phyloP scores from a whole-genome alignment of 306 rosid species.

The Dicorynia guianensis region DNA sequence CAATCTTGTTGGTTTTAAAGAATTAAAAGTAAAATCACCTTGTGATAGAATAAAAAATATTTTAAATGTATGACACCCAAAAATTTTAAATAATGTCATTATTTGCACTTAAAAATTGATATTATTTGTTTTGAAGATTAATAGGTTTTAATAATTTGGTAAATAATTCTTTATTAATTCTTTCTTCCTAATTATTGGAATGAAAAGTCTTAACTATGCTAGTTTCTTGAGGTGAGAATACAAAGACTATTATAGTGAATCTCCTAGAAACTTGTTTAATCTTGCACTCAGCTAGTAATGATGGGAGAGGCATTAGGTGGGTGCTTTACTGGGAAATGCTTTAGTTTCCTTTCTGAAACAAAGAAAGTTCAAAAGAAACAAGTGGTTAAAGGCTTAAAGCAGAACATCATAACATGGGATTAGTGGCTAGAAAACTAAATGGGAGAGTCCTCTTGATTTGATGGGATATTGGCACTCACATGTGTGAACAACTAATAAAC shows the following conservation, averaged over 20 bases:
- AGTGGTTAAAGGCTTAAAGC: constrained; percentile 31
- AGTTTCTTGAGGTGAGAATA: too few species aligned
- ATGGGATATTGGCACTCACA: constrained; percentile 40
- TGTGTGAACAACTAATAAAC: constrained; percentile 48
- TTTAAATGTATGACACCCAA: too few species aligned
- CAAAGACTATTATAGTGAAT: too few species aligned
- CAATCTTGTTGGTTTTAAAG: too few species aligned
- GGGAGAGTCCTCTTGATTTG: constrained; percentile 19
- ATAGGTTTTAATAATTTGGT: too few species aligned
- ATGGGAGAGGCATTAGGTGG: constrained; percentile 12
- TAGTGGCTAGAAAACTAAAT: constrained; percentile 44
- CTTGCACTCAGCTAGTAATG: not conserved
- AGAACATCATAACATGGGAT: constrained; percentile 33
- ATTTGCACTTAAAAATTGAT: too few species aligned
- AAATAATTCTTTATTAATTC: not conserved
- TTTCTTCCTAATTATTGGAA: not conserved
- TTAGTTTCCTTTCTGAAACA: constrained; percentile 35
- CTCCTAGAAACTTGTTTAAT: not conserved
- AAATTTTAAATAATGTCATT: too few species aligned
- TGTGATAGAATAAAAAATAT: too few species aligned
- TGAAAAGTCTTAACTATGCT: not conserved
- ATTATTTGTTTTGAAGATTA: too few species aligned
- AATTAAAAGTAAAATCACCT: too few species aligned
- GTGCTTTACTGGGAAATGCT: constrained; percentile 39
- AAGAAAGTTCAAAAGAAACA: constrained; percentile 9